Conservation (phyloP, 129 eudicot genomes). For the Flaveria ramosissima region DNA sequence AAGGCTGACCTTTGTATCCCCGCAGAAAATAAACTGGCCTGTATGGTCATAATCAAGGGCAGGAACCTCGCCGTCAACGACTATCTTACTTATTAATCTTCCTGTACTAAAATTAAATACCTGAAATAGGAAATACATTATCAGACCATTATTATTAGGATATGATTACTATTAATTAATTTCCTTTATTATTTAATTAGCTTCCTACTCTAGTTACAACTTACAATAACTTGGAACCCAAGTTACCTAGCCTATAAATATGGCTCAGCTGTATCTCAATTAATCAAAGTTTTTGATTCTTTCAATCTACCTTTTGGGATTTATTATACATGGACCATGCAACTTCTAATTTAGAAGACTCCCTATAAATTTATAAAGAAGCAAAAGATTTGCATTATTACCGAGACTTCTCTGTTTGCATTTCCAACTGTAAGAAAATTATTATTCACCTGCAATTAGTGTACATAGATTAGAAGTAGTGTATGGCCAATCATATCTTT, state of each 20-base stretch:
- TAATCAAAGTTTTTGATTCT: neutral
- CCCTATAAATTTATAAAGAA: neutral
- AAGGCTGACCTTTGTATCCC: slow-evolving; percentile 77
- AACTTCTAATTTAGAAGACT: neutral
- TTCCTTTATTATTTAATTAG: neutral
- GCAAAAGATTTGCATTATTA: slow-evolving; percentile 29
- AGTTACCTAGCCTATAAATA: neutral
- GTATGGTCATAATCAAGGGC: slow-evolving; percentile 98
- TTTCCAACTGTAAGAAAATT: slow-evolving; percentile 92
- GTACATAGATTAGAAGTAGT: slow-evolving; percentile 17
- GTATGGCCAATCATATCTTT: neutral
- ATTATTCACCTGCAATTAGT: slow-evolving; percentile 76
- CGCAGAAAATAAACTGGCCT: slow-evolving; percentile 92
- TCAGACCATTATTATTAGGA: slow-evolving; percentile 8
- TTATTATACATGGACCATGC: neutral
- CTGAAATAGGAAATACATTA: slow-evolving; percentile 50
- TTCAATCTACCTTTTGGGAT: neutral
- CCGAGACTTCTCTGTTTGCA: slow-evolving; percentile 84
- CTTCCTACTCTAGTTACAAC: neutral
- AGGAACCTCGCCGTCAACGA: slow-evolving; percentile 74
- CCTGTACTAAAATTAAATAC: slow-evolving; percentile 98
- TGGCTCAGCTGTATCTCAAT: neutral
- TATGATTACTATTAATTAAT: neutral
- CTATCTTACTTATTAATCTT: slow-evolving; percentile 60
- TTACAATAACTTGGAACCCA: slow-evolving; percentile 5